phyloP scores from a whole-genome alignment of 257 asterid species.

The Solanum pinnatisectum region DNA sequence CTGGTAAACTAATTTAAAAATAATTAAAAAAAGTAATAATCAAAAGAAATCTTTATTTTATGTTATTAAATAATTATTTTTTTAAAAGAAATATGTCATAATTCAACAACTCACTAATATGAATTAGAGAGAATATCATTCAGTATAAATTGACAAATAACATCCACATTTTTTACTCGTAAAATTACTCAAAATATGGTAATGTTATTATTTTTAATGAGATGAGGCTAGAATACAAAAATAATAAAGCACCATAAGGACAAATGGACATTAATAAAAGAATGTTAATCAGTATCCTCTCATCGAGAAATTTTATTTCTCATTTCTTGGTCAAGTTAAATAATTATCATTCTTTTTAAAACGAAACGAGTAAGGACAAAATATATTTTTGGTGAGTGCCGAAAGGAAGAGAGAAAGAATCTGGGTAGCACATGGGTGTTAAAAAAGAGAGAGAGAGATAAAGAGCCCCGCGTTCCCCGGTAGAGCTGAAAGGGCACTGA shows the following conservation, averaged over 20 bases:
- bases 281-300: neutral
- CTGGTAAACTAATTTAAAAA: too few relatives aligned
- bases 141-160: too few relatives aligned
- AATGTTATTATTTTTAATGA: too few relatives aligned
- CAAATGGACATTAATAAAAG: too few relatives aligned
- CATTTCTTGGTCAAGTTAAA: accelerated
- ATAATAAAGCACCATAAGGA: neutral
- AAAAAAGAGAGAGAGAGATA: neutral
- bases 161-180: too few relatives aligned
- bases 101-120: neutral
- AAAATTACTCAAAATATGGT: too few relatives aligned
- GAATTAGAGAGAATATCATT: neutral
- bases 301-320: too few relatives aligned
- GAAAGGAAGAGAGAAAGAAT: neutral
- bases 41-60: neutral
- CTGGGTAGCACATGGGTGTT: neutral
- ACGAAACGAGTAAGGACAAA: neutral
- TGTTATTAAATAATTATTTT: too few relatives aligned
- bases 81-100: too few relatives aligned
- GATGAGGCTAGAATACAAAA: neutral
- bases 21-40: too few relatives aligned
- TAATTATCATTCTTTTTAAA: too few relatives aligned
- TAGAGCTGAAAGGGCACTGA: neutral
- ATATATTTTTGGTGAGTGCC: neutral
- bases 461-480: neutral